Evolutionary conservation across 108 stramenopile species (phyloP).

Genomic region (Nannochloropsis oceanica): DNA sequence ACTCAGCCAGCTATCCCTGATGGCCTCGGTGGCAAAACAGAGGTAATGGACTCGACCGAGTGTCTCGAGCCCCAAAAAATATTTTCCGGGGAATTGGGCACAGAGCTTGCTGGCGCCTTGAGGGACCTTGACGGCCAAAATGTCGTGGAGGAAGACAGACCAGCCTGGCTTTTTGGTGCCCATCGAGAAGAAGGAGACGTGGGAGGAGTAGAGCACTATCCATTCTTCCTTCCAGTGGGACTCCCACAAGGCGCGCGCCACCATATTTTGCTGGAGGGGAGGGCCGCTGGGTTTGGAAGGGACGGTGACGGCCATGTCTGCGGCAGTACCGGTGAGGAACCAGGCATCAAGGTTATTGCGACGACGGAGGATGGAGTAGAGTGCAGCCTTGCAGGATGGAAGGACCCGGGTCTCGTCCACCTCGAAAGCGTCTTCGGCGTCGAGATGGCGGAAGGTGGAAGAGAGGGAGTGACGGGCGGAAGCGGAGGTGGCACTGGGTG

Average conservation of each 20-base stretch:
- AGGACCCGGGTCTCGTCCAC: background rate
- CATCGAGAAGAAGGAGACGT: constrained; percentile 61
- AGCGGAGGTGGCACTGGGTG: background rate
- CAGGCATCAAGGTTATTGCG: constrained; percentile 40
- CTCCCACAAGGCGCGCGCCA: constrained; percentile 71
- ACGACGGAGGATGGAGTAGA: background rate
- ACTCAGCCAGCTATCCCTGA: background rate
- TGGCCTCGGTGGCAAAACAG: constrained; percentile 19
- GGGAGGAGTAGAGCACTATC: constrained; percentile 52
- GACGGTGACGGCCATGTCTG: constrained; percentile 32
- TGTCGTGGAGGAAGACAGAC: constrained; percentile 40
- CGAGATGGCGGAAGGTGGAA: background rate
- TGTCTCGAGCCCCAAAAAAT: constrained; percentile 18
- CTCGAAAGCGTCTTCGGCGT: background rate
- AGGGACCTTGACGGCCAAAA: constrained; percentile 11
- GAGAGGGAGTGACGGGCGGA: background rate
- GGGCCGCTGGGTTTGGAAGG: constrained; percentile 42
- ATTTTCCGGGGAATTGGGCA: constrained; percentile 15
- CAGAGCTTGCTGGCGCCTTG: constrained; percentile 14
- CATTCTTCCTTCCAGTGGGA: constrained; percentile 82
- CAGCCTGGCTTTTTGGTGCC: constrained; percentile 56
- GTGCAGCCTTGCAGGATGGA: background rate
- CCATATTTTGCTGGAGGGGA: constrained; percentile 43
- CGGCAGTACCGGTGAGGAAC: constrained; percentile 56
- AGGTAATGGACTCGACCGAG: constrained; percentile 31